phyloP scores from a whole-genome alignment of 208 protist genomes.

The Trypanosoma lewisi region DNA sequence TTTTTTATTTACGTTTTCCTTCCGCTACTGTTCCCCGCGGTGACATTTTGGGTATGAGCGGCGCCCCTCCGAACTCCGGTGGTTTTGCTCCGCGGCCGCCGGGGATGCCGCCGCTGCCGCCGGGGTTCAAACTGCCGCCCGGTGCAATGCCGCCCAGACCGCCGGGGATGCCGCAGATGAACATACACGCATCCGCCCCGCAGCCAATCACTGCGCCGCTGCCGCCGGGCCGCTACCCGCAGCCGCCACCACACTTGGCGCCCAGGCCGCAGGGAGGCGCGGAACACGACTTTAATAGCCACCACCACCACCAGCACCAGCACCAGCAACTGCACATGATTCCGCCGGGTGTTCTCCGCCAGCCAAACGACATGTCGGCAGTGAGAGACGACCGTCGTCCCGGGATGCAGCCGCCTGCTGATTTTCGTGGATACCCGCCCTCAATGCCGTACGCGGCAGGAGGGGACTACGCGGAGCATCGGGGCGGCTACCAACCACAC shows the following conservation, averaged over 20 bases:
- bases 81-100: constrained; percentile 14
- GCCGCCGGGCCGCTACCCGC: constrained; percentile 7
- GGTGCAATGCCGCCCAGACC: constrained; percentile 12
- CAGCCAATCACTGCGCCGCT: no score
- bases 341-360: constrained; percentile 9
- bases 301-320: neutral
- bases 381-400: constrained; percentile 15
- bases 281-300: neutral
- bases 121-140: constrained; percentile 33
- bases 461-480: constrained; percentile 5
- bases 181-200: no score
- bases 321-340: constrained; percentile 3
- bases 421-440: constrained; percentile 4
- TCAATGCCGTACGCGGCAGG: no score
- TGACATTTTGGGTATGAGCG: constrained; percentile 24
- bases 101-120: constrained; percentile 27
- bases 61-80: constrained; percentile 33
- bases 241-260: constrained; percentile 4
- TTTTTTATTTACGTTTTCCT: constrained; percentile 9
- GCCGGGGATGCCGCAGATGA: no score
- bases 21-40: neutral
- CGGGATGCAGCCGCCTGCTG: neutral
- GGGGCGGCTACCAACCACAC: constrained; percentile 17
- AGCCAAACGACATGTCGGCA: constrained; percentile 10
- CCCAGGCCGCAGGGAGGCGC: neutral